These are phyloP conservation scores for Talaromyces sp. DNA, from an alignment of 2,329 filamentous ascomycete genomes.

Conservation along the genomic window DNA sequence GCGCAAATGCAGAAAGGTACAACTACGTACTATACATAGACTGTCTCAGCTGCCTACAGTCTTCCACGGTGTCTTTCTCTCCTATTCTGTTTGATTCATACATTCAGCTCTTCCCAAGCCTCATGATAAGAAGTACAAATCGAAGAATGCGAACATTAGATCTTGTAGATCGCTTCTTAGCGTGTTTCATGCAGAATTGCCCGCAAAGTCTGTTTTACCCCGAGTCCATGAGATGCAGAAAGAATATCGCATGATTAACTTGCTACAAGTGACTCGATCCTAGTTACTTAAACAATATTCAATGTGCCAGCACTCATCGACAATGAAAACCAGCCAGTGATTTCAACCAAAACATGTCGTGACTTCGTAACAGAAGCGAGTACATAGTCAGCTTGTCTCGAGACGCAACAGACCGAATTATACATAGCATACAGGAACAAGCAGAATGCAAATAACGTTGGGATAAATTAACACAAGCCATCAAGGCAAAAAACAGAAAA, in stretches of 20 bases:
- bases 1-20: background rate
- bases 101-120: background rate
- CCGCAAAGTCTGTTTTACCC: background rate
- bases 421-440: background rate
- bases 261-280: background rate
- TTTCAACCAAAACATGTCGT: background rate
- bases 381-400: background rate
- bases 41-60: background rate
- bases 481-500: background rate
- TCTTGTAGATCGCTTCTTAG: conserved; percentile 5
- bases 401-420: background rate
- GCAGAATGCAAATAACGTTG: background rate
- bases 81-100: background rate
- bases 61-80: background rate
- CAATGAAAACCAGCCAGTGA: background rate
- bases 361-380: background rate
- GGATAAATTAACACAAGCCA: background rate
- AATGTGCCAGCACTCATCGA: background rate
- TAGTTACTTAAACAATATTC: background rate
- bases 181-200: background rate
- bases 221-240: background rate
- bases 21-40: background rate
- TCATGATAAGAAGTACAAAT: background rate
- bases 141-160: background rate
- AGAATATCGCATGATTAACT: background rate